Percentiles rank a stretch among this genome's conserved stretches.
These are phyloP conservation scores for Biscutella auriculata DNA, from an alignment of 441 rosid species.

Conservation along the genomic window DNA sequence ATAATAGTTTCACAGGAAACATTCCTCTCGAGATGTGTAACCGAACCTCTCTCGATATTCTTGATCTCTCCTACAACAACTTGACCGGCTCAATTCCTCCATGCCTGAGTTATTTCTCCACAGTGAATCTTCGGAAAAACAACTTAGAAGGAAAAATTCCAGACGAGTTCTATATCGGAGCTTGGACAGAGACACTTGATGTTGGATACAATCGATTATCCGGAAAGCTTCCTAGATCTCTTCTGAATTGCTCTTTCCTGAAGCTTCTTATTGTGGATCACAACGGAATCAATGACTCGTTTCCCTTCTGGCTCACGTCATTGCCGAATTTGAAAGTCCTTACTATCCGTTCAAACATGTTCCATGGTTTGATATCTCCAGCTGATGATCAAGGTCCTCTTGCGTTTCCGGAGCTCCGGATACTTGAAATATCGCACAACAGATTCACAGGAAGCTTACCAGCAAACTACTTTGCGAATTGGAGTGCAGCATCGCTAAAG, in stretches of 20 bases:
- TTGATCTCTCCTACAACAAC: slow-evolving; percentile 12
- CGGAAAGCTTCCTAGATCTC: slow-evolving; percentile 35
- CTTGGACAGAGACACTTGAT: not conserved
- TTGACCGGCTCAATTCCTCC: not conserved
- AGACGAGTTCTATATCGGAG: not conserved
- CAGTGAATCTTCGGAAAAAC: not conserved
- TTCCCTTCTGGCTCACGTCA: slow-evolving; percentile 37
- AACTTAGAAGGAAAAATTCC: slow-evolving; percentile 1
- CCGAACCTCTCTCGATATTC: not conserved
- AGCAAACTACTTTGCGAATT: not conserved
- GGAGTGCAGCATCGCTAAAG: not conserved
- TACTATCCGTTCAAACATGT: not conserved
- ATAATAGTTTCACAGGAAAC: slow-evolving; percentile 9
- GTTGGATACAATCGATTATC: slow-evolving; percentile 23
- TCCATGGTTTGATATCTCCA: not conserved
- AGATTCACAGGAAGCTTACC: not conserved
- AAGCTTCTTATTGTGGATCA: slow-evolving; percentile 31
- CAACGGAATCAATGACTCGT: slow-evolving; percentile 29
- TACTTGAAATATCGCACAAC: slow-evolving; percentile 1
- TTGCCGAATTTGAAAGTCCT: not conserved
- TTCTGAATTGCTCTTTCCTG: slow-evolving; percentile 21
- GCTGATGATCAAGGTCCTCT: not conserved
- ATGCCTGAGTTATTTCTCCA: not conserved
- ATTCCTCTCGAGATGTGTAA: slow-evolving; percentile 32
- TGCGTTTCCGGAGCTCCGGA: not conserved